A percentile compares a stretch with the other conserved stretches of the same genome.
Evolutionary conservation across 176 grass and related monocot genomes (phyloP).

Genomic region (Carex kokanica): DNA sequence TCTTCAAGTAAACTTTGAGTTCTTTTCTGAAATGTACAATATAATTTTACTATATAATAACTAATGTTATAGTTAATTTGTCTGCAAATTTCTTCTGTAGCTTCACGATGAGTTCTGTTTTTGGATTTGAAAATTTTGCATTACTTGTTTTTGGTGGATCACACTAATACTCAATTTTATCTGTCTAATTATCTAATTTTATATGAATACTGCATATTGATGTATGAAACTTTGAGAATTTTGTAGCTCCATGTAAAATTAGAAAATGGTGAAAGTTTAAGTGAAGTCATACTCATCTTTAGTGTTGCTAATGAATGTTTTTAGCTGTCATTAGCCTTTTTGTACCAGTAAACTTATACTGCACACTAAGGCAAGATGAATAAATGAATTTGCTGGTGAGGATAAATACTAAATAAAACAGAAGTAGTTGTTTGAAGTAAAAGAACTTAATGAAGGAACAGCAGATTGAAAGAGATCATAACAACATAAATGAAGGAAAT

Average conservation of each 20-base stretch:
- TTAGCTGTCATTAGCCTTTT: background rate
- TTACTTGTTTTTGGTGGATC: background rate
- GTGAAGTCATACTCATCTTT: background rate
- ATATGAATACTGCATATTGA: background rate
- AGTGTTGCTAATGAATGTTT: background rate
- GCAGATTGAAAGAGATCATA: background rate
- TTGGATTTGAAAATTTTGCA: background rate
- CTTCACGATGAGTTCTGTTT: background rate
- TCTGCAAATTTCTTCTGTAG: background rate
- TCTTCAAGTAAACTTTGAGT: no score
- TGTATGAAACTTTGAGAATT: slow-evolving; percentile 6
- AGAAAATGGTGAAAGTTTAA: background rate
- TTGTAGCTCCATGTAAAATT: background rate
- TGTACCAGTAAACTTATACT: background rate
- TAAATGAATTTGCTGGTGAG: background rate
- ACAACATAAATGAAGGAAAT: background rate
- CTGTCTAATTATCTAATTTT: background rate
- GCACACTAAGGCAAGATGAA: background rate
- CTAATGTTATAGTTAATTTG: background rate
- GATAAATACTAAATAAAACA: background rate
- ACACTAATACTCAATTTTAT: background rate
- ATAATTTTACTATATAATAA: background rate
- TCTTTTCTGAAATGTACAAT: no score
- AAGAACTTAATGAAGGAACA: background rate
- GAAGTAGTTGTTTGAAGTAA: background rate